A percentile compares a stretch with the other conserved stretches of the same genome.
These are phyloP conservation scores for Aureobasidium vineae DNA, from an alignment of 2,329 filamentous ascomycete species.

Conservation along the genomic window DNA sequence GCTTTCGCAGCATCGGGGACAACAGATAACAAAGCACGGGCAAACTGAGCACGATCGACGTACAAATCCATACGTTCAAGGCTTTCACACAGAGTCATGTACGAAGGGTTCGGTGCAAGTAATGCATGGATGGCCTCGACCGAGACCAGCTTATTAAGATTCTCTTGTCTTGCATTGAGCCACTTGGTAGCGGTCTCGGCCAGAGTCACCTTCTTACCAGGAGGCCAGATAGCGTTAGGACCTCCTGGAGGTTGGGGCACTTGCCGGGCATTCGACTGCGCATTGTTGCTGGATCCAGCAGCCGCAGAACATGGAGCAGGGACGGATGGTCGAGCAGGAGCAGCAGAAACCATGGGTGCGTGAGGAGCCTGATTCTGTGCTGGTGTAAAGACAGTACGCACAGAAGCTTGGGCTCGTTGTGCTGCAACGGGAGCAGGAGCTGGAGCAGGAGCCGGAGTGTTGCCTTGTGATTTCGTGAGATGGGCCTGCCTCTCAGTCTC, in stretches of 20 bases:
- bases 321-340: background rate
- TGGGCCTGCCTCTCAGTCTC: constrained; percentile 52
- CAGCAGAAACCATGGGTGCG: background rate
- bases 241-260: background rate
- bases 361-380: background rate
- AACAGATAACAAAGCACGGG: constrained; percentile 50
- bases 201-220: constrained; percentile 51
- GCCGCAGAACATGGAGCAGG: constrained; percentile 4
- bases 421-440: background rate
- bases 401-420: background rate
- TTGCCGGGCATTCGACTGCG: background rate
- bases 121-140: constrained; percentile 47
- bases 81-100: constrained; percentile 55
- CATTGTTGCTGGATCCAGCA: background rate
- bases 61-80: constrained; percentile 52
- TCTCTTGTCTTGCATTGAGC: constrained; percentile 46
- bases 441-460: background rate
- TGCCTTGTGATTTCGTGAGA: background rate
- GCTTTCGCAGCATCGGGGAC: constrained; percentile 45
- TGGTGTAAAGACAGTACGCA: background rate
- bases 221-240: constrained; percentile 45
- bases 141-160: constrained; percentile 42
- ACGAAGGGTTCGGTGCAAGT: constrained; percentile 55
- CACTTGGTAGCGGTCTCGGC: constrained; percentile 51
- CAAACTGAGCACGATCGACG: constrained; percentile 55